Base-by-base conservation (phyloP, 495 filamentous ascomycete species). In the Glonium stellatum region DNA sequence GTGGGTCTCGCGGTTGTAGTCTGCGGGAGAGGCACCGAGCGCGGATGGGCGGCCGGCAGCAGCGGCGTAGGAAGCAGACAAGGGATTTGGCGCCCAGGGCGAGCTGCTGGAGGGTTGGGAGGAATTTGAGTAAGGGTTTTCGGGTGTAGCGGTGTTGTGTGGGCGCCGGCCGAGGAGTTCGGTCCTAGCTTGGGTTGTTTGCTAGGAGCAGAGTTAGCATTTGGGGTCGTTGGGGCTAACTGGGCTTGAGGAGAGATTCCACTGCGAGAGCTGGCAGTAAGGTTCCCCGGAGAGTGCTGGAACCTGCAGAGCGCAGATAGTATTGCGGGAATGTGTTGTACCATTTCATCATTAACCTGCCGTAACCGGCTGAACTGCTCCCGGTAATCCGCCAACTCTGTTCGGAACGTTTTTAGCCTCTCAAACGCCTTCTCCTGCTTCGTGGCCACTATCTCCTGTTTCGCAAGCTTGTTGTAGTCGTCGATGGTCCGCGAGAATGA, bases 141-240 rank as follows among this genome's bases (percentile, higher is more conserved):
- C 93, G 9, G 93, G 93, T 0, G 93, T 99, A 21, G 84, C 80
- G 15, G 89, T 81, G 49, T 88, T 80, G 68, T 96, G 92, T 18
- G 92, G 89, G 13, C 93, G 82, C n/a, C 95, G 82, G 18, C 92
- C 92, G 1, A 97, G 80, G 23, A 99, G 83, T 71, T 99, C 95
- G 54, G 79, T 80, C 57, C 91, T 83, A 68, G 90, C 87, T 57
- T 84, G 78, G n/a, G 79, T 75, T 37, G 87, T 84, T 75, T 83
- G 80, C 76, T 25, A 25, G 48, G 41, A 25, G 23, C 35, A 6
- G 37, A 5, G 47, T 23, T 41, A 39, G 21, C n/a, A 23, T 22
- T 23, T 44, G 22, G 19, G 8, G 21, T 10, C 15, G 11, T 58
- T 31, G 27, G 3, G 2, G 27, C 27, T 31, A 31, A 6, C 27